A percentile compares a stretch with the other conserved stretches of the same genome.
These are phyloP conservation scores for Aspergillus incahuasiensis DNA, from an alignment of 495 filamentous ascomycete species.

Conservation along the genomic window DNA sequence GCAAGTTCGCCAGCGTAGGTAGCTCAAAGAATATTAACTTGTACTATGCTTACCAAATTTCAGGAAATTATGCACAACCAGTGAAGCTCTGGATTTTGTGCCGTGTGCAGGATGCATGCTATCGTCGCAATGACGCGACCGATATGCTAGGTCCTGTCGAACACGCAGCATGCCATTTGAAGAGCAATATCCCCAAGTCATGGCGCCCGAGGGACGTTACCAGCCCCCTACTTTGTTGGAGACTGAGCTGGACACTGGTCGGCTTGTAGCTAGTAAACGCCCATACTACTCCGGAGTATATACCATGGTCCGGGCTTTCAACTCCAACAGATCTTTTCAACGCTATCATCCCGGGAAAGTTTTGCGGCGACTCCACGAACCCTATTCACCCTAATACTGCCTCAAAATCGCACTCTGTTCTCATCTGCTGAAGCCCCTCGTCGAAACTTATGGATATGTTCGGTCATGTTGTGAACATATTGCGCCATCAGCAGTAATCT, in stretches of 20 bases:
- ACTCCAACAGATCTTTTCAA: background rate
- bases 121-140: no score
- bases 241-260: no score
- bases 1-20: conserved; percentile 59
- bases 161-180: background rate
- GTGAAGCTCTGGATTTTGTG: background rate
- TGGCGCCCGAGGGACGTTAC: background rate
- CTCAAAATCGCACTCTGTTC: no score
- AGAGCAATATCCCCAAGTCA: background rate
- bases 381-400: no score
- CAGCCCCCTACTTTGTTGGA: no score
- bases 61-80: conserved; percentile 24
- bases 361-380: no score
- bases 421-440: background rate
- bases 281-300: no score
- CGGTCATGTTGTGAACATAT: conserved; percentile 16
- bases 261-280: background rate
- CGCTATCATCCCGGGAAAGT: no score
- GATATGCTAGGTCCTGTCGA: background rate
- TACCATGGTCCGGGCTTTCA: background rate
- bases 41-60: background rate
- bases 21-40: background rate
- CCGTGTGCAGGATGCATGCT: background rate
- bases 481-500: conserved; percentile 29
- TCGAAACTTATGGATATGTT: background rate